Evolutionary conservation across 2,329 filamentous ascomycete genomes (phyloP).

Genomic region (Cladosporium oxysporum): DNA sequence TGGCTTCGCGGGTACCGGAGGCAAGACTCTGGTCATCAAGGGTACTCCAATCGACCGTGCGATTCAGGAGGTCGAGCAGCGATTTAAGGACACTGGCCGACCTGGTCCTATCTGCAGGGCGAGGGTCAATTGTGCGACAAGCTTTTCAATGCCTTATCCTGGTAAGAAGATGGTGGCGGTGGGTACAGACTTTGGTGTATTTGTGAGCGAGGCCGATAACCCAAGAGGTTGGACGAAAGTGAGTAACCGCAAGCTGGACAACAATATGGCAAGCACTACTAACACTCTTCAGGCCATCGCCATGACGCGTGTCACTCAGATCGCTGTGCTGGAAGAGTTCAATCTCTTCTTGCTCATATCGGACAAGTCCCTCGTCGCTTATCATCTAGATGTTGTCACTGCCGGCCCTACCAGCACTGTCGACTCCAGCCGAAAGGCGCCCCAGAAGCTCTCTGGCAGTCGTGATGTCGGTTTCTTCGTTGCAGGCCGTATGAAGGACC

Average conservation of each 20-base stretch:
- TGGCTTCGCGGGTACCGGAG: constrained; percentile 48
- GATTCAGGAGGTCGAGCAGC: constrained; percentile 81
- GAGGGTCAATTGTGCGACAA: constrained; percentile 87
- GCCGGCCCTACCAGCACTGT: constrained; percentile 41
- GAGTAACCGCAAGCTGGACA: constrained; percentile 40
- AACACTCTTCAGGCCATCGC: constrained; percentile 65
- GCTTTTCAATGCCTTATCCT: constrained; percentile 72
- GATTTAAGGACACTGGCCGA: constrained; percentile 65
- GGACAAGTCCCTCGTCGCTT: constrained; percentile 88
- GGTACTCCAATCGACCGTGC: constrained; percentile 90
- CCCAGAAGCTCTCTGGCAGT: constrained; percentile 81
- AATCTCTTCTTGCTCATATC: constrained; percentile 88
- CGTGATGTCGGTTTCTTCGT: constrained; percentile 97
- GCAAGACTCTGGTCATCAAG: constrained; percentile 73
- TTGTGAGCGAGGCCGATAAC: constrained; percentile 82
- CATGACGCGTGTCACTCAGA: constrained; percentile 78
- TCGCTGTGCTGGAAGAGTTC: constrained; percentile 94
- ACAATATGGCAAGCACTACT: neutral
- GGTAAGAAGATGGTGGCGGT: constrained; percentile 88
- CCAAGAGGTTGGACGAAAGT: constrained; percentile 89
- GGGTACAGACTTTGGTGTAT: constrained; percentile 93
- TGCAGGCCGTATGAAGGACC: constrained; percentile 94
- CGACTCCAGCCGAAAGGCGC: constrained; percentile 79
- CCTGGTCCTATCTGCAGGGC: constrained; percentile 80
- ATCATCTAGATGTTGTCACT: constrained; percentile 83